Conservation (phyloP, 495 filamentous ascomycete genomes). For the Aspergillus taichungensis region DNA sequence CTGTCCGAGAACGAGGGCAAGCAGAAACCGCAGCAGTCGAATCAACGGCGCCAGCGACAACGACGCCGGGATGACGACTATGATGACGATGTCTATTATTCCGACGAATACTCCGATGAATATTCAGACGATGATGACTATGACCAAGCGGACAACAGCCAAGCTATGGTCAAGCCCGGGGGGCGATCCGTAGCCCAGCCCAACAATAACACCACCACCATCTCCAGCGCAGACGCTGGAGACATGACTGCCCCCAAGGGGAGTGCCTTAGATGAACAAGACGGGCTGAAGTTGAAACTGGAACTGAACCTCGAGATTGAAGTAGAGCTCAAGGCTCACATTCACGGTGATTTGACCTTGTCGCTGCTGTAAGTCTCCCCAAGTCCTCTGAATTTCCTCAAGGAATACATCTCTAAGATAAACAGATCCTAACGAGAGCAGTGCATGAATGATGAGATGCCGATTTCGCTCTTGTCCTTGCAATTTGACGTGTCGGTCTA, state of each 20-base stretch:
- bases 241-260: constrained; percentile 25
- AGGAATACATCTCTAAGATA: constrained; percentile 4
- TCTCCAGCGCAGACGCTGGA: constrained; percentile 13
- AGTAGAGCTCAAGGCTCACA: constrained; percentile 80
- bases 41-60: constrained; percentile 15
- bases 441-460: constrained; percentile 18
- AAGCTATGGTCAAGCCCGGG: constrained; percentile 25
- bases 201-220: constrained; percentile 9
- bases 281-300: constrained; percentile 60
- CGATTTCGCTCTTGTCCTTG: background rate
- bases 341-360: constrained; percentile 81
- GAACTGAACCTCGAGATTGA: constrained; percentile 85
- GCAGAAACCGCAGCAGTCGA: constrained; percentile 19
- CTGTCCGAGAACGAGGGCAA: constrained; percentile 28
- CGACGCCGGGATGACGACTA: constrained; percentile 30
- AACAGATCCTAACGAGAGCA: constrained; percentile 25
- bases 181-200: constrained; percentile 24
- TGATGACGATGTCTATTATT: constrained; percentile 46
- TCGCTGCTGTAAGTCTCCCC: constrained; percentile 65
- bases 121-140: constrained; percentile 15
- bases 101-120: constrained; percentile 43
- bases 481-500: no score
- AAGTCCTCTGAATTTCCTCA: background rate
- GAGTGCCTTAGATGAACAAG: constrained; percentile 30
- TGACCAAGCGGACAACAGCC: constrained; percentile 18